A percentile compares a stretch with the other conserved stretches of the same genome.
phyloP scores from a whole-genome alignment of 1,139 yeast species.

The Kodamaea plutei region DNA sequence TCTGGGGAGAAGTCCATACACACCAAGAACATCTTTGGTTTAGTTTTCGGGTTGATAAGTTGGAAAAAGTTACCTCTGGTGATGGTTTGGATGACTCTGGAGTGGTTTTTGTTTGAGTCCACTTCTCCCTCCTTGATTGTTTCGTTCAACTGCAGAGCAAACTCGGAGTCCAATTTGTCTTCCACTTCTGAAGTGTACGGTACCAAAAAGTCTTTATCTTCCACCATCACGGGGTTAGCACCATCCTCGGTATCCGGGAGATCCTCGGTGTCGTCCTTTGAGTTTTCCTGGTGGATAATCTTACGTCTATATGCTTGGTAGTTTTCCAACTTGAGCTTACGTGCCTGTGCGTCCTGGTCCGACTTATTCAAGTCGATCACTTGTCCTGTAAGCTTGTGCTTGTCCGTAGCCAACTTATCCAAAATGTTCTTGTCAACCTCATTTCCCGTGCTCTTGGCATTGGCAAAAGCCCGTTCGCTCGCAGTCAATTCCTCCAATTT shows the following conservation, averaged over 20 bases:
- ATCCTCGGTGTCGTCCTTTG: slow-evolving; percentile 8
- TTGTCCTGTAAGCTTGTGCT: slow-evolving; percentile 44
- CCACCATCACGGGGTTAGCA: slow-evolving; percentile 5
- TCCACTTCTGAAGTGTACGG: slow-evolving; percentile 75
- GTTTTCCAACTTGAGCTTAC: slow-evolving; percentile 43
- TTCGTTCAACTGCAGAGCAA: slow-evolving; percentile 58
- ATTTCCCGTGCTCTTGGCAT: slow-evolving; percentile 51
- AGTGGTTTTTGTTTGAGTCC: slow-evolving; percentile 52
- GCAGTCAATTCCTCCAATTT: slow-evolving; percentile 56
- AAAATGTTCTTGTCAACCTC: slow-evolving; percentile 42
- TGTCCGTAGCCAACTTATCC: slow-evolving; percentile 34
- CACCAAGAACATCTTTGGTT: slow-evolving; percentile 67
- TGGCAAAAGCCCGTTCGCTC: slow-evolving; percentile 56
- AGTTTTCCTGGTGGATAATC: slow-evolving; percentile 46
- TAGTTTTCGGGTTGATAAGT: slow-evolving; percentile 44
- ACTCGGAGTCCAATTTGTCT: slow-evolving; percentile 60
- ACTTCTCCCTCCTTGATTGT: slow-evolving; percentile 59
- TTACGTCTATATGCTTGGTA: slow-evolving; percentile 49
- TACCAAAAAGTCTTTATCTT: slow-evolving; percentile 38
- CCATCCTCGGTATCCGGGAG: slow-evolving; percentile 1
- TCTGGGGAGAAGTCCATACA: slow-evolving; percentile 85
- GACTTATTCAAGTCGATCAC: slow-evolving; percentile 31
- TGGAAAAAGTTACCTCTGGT: slow-evolving; percentile 68
- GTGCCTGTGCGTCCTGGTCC: slow-evolving; percentile 45
- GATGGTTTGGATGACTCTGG: slow-evolving; percentile 62